Evolutionary conservation across 768 basidiomycete genomes (phyloP).

Genomic region (Calocera cornea): DNA sequence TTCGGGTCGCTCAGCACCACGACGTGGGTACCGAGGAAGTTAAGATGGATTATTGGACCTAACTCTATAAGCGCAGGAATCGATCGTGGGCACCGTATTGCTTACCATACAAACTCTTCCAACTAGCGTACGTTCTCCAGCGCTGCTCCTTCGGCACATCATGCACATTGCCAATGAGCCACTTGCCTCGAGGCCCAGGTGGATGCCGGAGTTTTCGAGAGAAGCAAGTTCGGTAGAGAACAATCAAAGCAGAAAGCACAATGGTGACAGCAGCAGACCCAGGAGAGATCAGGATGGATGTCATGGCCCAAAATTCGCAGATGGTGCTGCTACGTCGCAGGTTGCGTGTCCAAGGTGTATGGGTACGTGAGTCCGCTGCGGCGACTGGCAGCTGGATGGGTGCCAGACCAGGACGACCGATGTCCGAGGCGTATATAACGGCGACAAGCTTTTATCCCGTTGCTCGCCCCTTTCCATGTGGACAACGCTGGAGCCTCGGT

Average conservation of each 20-base stretch:
- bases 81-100: background rate
- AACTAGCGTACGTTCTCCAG: constrained; percentile 32
- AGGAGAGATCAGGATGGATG: background rate
- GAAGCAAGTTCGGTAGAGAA: background rate
- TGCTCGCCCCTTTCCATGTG: too few species aligned
- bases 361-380: too few species aligned
- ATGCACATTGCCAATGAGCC: constrained; percentile 24
- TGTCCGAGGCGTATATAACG: too few species aligned
- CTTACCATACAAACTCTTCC: constrained; percentile 29
- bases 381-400: too few species aligned
- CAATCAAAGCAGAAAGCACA: background rate
- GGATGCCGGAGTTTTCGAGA: background rate
- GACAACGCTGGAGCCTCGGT: too few species aligned
- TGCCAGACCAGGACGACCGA: too few species aligned
- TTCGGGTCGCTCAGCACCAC: constrained; percentile 29
- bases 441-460: too few species aligned
- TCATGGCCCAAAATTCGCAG: too few species aligned
- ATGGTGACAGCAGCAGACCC: background rate
- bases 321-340: too few species aligned
- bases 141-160: constrained; percentile 30
- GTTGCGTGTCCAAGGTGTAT: too few species aligned
- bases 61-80: background rate
- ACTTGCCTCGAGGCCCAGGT: background rate
- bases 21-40: constrained; percentile 21
- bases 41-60: constrained; percentile 7